phyloP scores from a whole-genome alignment of 345 rosid species.

The Cochlearia excelsa region DNA sequence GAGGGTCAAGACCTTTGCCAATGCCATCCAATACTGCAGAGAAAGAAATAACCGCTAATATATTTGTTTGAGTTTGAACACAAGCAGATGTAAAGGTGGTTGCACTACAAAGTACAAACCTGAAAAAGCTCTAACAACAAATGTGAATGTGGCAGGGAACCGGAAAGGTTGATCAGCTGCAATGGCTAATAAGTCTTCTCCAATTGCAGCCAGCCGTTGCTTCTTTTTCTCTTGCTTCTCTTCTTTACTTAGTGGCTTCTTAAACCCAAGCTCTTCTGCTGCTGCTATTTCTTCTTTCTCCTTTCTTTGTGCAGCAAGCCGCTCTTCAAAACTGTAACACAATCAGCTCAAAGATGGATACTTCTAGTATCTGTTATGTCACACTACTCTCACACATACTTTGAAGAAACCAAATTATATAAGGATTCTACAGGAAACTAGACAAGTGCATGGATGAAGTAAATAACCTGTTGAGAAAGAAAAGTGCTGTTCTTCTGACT shows the following conservation, averaged over 20 bases:
- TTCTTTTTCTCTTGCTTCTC: conserved; percentile 91
- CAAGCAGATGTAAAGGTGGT: too few relatives aligned
- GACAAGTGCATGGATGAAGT: not conserved
- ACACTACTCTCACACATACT: too few relatives aligned
- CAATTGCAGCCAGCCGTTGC: conserved; percentile 96
- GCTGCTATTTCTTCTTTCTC: conserved; percentile 88
- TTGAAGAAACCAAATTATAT: too few relatives aligned
- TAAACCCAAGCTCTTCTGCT: conserved; percentile 73
- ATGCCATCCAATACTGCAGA: conserved; percentile 92
- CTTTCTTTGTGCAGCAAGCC: conserved; percentile 84
- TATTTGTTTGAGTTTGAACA: conserved; percentile 19
- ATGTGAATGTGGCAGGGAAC: conserved; percentile 97
- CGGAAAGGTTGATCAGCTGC: conserved; percentile 99
- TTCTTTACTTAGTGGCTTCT: conserved; percentile 78
- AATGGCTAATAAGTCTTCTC: conserved; percentile 93
- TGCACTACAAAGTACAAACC: conserved; percentile 38
- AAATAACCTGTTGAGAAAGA: conserved; percentile 83
- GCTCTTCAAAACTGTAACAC: conserved; percentile 81
- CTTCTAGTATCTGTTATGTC: too few relatives aligned
- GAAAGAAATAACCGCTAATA: not conserved
- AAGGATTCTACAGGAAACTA: not conserved
- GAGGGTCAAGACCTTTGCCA: conserved; percentile 98
- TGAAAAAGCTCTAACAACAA: conserved; percentile 98
- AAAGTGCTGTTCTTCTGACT: conserved; percentile 86
- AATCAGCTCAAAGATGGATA: conserved; percentile 4